These are phyloP conservation scores for Serendipita vermifera DNA, from an alignment of 768 basidiomycete genomes.

Conservation along the genomic window DNA sequence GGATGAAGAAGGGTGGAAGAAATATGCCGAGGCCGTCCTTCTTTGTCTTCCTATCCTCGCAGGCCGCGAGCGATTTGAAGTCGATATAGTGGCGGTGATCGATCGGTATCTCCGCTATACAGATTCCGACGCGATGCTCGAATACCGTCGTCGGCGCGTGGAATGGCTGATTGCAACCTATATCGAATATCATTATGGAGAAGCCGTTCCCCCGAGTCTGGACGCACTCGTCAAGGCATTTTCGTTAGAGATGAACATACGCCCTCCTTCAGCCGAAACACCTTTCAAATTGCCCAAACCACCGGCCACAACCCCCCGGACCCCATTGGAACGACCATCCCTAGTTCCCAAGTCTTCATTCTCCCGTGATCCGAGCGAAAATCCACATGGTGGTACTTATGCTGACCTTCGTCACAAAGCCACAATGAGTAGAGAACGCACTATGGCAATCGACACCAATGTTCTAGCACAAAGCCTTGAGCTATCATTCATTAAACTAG, in stretches of 20 bases:
- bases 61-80: slow-evolving; percentile 46
- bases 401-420: slow-evolving; percentile 7
- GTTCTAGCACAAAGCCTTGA: background rate
- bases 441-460: slow-evolving; percentile 3
- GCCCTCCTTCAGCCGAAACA: slow-evolving; percentile 17
- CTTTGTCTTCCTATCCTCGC: slow-evolving; percentile 47
- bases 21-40: slow-evolving; percentile 48
- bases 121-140: slow-evolving; percentile 29
- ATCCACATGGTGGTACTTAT: background rate
- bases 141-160: slow-evolving; percentile 34
- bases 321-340: slow-evolving; percentile 18
- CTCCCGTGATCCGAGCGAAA: background rate
- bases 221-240: slow-evolving; percentile 44
- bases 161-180: slow-evolving; percentile 58
- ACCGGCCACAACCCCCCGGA: slow-evolving; percentile 42
- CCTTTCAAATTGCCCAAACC: slow-evolving; percentile 30
- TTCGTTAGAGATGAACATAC: slow-evolving; percentile 27
- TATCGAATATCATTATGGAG: slow-evolving; percentile 39
- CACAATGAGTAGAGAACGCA: background rate
- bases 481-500: background rate
- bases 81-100: slow-evolving; percentile 56
- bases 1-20: slow-evolving; percentile 36
- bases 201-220: slow-evolving; percentile 40
- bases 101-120: slow-evolving; percentile 48
- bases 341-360: background rate